A percentile compares a stretch with the other conserved stretches of the same genome.
phyloP scores from a whole-genome alignment of 1,139 yeast species.

The Candida buenavistaensis region DNA sequence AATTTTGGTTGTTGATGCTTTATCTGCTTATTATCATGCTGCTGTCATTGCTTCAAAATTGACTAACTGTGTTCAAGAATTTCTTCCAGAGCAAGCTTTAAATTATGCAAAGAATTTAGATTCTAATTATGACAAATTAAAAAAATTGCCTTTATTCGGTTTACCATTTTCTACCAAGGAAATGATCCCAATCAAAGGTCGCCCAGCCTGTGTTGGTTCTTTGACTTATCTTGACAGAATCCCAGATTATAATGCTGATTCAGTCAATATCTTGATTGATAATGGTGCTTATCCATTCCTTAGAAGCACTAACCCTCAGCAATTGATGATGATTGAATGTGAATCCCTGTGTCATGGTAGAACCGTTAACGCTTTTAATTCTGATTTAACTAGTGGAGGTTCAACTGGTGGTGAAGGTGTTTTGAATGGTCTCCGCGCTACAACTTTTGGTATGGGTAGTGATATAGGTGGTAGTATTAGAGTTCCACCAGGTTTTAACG shows the following conservation, averaged over 20 bases:
- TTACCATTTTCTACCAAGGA: constrained; percentile 27
- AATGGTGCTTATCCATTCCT: constrained; percentile 25
- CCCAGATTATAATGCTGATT: constrained; percentile 22
- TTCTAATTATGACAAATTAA: constrained; percentile 15
- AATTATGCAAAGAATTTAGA: constrained; percentile 20
- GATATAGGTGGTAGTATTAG: constrained; percentile 34
- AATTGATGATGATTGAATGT: constrained; percentile 56
- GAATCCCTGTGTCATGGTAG: constrained; percentile 51
- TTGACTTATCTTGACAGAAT: constrained; percentile 22
- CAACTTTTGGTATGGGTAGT: constrained; percentile 27
- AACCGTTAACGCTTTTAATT: constrained; percentile 54
- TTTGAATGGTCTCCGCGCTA: constrained; percentile 23
- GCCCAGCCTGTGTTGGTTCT: constrained; percentile 22
- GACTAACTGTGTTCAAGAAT: constrained; percentile 24
- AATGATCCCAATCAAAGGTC: constrained; percentile 17
- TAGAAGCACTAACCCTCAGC: constrained; percentile 57
- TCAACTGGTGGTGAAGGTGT: constrained; percentile 30
- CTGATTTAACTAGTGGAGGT: constrained; percentile 52
- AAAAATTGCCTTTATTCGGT: constrained; percentile 20
- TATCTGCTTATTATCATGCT: constrained; percentile 28
- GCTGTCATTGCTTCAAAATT: constrained; percentile 22
- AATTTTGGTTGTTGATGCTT: constrained; percentile 25
- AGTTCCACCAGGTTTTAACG: constrained; percentile 29
- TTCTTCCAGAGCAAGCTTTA: constrained; percentile 20
- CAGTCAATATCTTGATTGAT: constrained; percentile 18